These are phyloP conservation scores for Limtongia smithiae DNA, from an alignment of 805 yeast species.

Conservation along the genomic window DNA sequence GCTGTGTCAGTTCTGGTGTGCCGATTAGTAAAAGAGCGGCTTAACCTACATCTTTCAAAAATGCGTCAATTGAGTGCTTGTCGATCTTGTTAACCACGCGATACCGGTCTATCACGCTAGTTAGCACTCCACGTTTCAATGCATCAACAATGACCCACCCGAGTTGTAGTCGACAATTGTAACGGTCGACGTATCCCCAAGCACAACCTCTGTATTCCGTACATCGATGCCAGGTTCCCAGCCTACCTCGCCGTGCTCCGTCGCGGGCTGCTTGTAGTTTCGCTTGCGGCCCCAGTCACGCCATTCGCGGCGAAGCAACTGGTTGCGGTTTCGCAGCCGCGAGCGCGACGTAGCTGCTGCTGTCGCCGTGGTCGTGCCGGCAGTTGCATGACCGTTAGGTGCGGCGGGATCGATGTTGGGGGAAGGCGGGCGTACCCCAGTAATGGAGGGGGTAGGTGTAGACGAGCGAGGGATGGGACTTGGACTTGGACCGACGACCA, in stretches of 20 bases:
- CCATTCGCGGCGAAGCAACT: conserved; percentile 23
- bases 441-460: too few species aligned
- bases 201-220: conserved; percentile 47
- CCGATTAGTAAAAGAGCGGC: too few species aligned
- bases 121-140: background rate
- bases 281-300: conserved; percentile 24
- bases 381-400: too few species aligned
- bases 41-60: conserved; percentile 9
- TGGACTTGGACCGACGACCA: too few species aligned
- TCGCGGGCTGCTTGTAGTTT: conserved; percentile 14
- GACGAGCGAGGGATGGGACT: too few species aligned
- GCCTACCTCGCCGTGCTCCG: conserved; percentile 34
- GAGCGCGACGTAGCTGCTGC: background rate
- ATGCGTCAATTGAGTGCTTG: conserved; percentile 33
- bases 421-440: too few species aligned
- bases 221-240: conserved; percentile 62
- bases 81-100: conserved; percentile 45
- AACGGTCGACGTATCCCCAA: conserved; percentile 52
- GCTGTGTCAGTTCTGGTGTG: too few species aligned
- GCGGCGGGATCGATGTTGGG: too few species aligned
- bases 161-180: conserved; percentile 53
- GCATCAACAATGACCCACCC: background rate
- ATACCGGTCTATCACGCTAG: conserved; percentile 36
- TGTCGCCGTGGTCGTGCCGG: too few species aligned
- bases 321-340: conserved; percentile 16